A percentile compares a stretch with the other conserved stretches of the same genome.
Evolutionary conservation across 331 rosid genomes (phyloP).

Genomic region (Pyracantha coccinea): DNA sequence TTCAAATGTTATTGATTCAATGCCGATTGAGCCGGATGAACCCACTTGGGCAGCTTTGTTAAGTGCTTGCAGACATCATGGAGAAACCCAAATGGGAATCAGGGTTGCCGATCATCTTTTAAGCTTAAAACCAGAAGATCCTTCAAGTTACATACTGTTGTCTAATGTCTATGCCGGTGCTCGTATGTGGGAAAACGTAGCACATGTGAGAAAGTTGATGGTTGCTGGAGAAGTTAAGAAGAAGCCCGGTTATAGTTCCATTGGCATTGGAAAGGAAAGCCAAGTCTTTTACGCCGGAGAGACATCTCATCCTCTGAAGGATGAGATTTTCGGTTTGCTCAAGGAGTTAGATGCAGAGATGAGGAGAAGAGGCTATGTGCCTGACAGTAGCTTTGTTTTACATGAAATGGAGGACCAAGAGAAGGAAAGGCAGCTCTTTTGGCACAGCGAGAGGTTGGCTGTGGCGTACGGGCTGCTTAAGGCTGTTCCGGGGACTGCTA

Average conservation of each 20-base stretch:
- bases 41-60: conserved; percentile 82
- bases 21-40: conserved; percentile 69
- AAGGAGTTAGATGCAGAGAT: conserved; percentile 50
- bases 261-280: conserved; percentile 60
- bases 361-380: conserved; percentile 75
- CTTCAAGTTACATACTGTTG: conserved; percentile 58
- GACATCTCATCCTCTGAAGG: conserved; percentile 58
- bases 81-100: conserved; percentile 49
- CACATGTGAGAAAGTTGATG: conserved; percentile 58
- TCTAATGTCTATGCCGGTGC: conserved; percentile 65
- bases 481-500: conserved; percentile 46
- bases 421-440: conserved; percentile 69
- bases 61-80: conserved; percentile 69
- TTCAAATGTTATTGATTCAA: conserved; percentile 39
- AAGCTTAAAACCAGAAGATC: conserved; percentile 43
- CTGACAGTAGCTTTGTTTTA: conserved; percentile 63
- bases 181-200: conserved; percentile 62
- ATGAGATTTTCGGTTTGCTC: conserved; percentile 46
- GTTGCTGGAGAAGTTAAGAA: conserved; percentile 51
- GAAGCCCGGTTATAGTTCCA: conserved; percentile 72
- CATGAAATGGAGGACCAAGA: conserved; percentile 74
- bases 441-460: conserved; percentile 82
- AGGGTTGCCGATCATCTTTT: conserved; percentile 52
- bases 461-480: conserved; percentile 69
- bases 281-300: conserved; percentile 76